phyloP scores from a whole-genome alignment of 192 early-diverging fungal species.

The Entomortierella beljakovae region DNA sequence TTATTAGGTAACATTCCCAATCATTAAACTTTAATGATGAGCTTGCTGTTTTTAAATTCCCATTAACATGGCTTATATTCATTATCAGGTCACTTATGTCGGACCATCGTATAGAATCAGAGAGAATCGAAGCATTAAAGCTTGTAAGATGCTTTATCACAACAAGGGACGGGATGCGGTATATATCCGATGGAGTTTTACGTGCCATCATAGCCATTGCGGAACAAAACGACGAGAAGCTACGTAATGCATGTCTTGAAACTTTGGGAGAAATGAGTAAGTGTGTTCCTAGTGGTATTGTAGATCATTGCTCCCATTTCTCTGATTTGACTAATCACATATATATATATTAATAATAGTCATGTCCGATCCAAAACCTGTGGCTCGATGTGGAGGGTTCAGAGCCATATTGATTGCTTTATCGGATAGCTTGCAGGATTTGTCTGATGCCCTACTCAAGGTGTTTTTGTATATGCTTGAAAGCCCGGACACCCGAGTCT shows the following conservation, averaged over 20 bases:
- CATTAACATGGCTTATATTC: not conserved
- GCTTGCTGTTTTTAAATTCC: not conserved
- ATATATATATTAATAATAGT: conserved; percentile 41
- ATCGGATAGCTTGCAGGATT: conserved; percentile 69
- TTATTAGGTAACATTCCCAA: conserved; percentile 77
- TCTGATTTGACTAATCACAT: not conserved
- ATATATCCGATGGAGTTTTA: conserved; percentile 72
- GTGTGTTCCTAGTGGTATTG: not conserved
- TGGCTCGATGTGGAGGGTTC: conserved; percentile 75
- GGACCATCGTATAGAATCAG: conserved; percentile 70
- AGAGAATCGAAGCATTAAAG: conserved; percentile 84
- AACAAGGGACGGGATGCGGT: conserved; percentile 65
- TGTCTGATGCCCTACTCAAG: conserved; percentile 69
- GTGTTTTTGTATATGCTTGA: conserved; percentile 82
- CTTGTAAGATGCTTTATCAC: conserved; percentile 78
- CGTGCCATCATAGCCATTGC: conserved; percentile 80
- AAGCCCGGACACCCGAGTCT: conserved; percentile 70
- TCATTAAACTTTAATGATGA: too few relatives aligned
- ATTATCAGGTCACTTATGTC: conserved; percentile 63
- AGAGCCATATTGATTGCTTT: conserved; percentile 74
- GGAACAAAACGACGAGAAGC: conserved; percentile 82
- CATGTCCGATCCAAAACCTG: conserved; percentile 67
- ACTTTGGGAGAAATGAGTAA: conserved; percentile 84
- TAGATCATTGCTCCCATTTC: not conserved
- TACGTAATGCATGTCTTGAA: conserved; percentile 78